Base-by-base conservation (phyloP, 805 yeast species). In the Suhomyces sp. region DNA sequence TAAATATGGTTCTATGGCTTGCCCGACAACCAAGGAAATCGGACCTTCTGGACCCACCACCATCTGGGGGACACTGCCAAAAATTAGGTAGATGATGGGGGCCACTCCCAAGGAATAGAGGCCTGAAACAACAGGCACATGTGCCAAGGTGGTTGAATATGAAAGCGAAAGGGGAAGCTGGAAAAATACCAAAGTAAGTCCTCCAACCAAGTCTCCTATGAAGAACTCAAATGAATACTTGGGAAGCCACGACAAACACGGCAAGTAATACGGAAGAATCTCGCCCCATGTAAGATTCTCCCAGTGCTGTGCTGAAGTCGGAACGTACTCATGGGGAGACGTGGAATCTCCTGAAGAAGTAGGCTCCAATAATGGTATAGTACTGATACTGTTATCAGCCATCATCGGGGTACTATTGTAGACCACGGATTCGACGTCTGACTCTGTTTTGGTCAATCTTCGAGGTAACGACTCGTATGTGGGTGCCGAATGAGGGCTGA, bases 141-240 rank as follows among this genome's bases (percentile, higher is more conserved):
- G 65, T 3, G 72, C 74, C 36, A 68, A 52, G 0, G 72, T 56
- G 2, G 63, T 57, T 10, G 72, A 63, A 39, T 65, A 68, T 2
- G 72, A 65, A 13, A 68, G 42, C 5, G 88, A 83, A 35, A 91
- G 65, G 1, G 98, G 98, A 31, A 91, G 78, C 56, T 90, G 97
- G 60, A 88, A 91, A 4, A 93, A 82, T 0, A 96, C 96, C 22
- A 90, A 58, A 0, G 97, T 81, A 4, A 88, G 50, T 0, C 98
- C 98, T 2, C 96, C 95, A 12, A 83, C 60, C 6, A 85, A 51
- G 52, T 91, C 98, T 14, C 72, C 73, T 2, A 75, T 16, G 27
- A 81, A 60, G 40, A 39, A 61, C n/a, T 38, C 42, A 1, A 42
- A 26, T 29, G 47, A 44, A 44, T 84, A 84, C 6, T 70, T 49